Percentiles rank a stretch among this genome's conserved stretches.
phyloP scores from a whole-genome alignment of 163 green algal genomes.

The Chlamydomonas reinhardtii region DNA sequence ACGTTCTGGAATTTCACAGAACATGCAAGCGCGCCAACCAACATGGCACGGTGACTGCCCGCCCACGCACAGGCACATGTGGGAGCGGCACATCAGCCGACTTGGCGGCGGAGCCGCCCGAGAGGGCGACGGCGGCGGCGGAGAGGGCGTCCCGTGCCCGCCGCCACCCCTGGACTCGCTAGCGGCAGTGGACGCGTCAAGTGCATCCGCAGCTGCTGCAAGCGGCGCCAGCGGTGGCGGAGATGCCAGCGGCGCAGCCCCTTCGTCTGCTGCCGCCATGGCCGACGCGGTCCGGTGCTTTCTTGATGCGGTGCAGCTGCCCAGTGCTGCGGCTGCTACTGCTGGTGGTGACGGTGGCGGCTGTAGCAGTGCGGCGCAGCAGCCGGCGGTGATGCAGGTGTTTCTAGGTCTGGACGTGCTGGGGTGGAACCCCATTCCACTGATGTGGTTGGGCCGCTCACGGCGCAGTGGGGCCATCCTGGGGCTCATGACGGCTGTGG shows the following conservation, averaged over 20 bases:
- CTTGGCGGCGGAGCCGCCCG: not conserved
- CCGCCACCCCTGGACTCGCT: no score
- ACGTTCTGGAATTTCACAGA: no score
- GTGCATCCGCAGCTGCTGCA: no score
- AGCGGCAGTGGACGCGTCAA: no score
- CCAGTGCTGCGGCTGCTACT: not conserved
- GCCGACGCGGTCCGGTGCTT: not conserved
- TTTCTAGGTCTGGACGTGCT: conserved; percentile 13
- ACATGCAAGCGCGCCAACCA: no score
- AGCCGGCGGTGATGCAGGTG: not conserved
- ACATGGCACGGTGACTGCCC: no score
- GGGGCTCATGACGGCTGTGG: conserved; percentile 34
- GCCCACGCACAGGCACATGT: conserved; percentile 34
- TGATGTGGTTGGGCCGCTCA: conserved; percentile 35
- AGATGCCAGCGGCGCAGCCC: no score
- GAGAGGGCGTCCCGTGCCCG: not conserved
- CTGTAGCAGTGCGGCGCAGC: no score
- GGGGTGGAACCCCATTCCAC: conserved; percentile 36
- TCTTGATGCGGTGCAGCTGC: no score
- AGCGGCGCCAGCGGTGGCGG: no score
- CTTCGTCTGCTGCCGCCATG: not conserved
- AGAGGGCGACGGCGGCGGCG: not conserved
- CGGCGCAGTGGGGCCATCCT: conserved; percentile 17
- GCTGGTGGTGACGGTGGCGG: no score
- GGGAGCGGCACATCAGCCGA: conserved; percentile 2